Evolutionary conservation across 352 stramenopile species (phyloP), one percentile per base, ranked within the genome.

Genomic region (Plasmopara muralis): DNA sequence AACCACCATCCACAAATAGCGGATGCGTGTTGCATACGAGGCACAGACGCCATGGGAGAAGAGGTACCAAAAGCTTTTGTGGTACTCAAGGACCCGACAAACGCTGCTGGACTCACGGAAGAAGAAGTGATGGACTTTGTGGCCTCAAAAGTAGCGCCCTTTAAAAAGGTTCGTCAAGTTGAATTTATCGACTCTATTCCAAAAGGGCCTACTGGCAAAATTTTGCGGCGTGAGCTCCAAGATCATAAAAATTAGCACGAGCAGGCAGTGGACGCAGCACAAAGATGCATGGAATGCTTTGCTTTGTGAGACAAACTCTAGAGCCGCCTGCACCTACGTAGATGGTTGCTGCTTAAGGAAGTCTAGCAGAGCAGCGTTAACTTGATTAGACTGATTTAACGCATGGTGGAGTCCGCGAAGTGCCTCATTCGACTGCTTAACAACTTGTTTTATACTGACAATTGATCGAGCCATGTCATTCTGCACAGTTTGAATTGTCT

Each of bases 121-220:
- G 65, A 93, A 15, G 74, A 86, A 14, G 69, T 96, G 16, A 83
- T 92, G 55, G 68, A 85, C 20, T 97, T 77, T 56, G 87, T 97
- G 0, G 83, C 86, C 30, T 71, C 74, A 34, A 67, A 77, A 40
- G 87, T 97, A 13, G 82, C 86, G 9, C 52, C 64, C 5, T 89
- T 94, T 72, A 98, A 98, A 66, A 79, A 89, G 48, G 67, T 98
- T 25, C 72, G 83, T 43, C 75, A 85, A 31, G 73, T 98, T 14
- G 57, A 87, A 25, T 98, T 97, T 63, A 72, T 89, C 18, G 57
- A 66, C 13, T 53, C 57, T 5, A 95, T 98, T 46, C 89, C 89
- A 18, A 97, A 97, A 62, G 93, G 60, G 35, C 62, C 84, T 0
- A 83, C 78, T 12, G 92, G 92, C 15, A 98, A 98, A 70, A 95